Evolutionary conservation across 139 green algal genomes (phyloP).

Genomic region (Gonium pectorale): DNA sequence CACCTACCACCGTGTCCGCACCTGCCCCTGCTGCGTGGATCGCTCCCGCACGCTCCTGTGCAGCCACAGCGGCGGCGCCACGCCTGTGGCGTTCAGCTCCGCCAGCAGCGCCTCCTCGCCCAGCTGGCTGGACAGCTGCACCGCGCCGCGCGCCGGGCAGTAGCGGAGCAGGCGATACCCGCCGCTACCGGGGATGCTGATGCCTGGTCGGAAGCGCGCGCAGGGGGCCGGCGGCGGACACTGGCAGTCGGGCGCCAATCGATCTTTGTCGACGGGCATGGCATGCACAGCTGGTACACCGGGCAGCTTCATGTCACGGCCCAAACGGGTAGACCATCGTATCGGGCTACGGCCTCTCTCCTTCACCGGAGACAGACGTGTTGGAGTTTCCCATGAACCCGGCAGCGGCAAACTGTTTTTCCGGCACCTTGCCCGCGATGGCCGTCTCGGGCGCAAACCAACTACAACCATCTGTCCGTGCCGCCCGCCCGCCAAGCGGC

Average conservation of each 20-base stretch:
- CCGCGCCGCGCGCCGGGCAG: neutral
- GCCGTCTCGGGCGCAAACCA: no score
- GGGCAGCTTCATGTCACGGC: no score
- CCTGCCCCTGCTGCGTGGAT: neutral
- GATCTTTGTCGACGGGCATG: no score
- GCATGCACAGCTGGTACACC: no score
- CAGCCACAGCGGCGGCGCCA: slow-evolving; percentile 31
- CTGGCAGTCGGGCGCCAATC: no score
- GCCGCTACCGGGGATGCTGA: slow-evolving; percentile 4
- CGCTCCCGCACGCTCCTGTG: slow-evolving; percentile 14
- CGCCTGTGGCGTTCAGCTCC: slow-evolving; percentile 14
- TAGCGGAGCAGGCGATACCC: slow-evolving; percentile 32
- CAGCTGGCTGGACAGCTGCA: neutral
- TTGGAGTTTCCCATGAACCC: no score
- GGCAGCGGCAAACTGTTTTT: no score
- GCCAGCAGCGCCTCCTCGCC: slow-evolving; percentile 6
- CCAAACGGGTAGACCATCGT: no score
- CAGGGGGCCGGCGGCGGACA: neutral
- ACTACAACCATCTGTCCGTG: no score
- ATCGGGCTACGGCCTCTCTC: no score
- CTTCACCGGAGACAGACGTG: no score
- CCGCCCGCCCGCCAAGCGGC: neutral
- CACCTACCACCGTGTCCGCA: neutral
- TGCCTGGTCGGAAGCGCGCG: neutral
- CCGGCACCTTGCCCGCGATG: no score